Conservation (phyloP, 352 stramenopile genomes). For the Phytophthora pinifolia region DNA sequence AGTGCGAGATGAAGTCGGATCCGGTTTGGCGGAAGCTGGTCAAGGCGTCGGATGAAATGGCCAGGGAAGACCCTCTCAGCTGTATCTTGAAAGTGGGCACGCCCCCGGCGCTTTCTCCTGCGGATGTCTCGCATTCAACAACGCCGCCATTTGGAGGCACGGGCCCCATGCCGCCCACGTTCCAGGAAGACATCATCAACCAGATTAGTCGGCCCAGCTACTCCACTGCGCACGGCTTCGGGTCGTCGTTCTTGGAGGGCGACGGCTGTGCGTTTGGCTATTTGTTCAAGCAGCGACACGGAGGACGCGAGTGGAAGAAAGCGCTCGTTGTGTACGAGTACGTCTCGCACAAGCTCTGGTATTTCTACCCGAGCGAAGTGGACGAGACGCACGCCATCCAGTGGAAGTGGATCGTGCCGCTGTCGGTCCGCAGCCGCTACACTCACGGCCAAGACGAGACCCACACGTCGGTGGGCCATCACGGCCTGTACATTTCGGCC, state of each 20-base stretch:
- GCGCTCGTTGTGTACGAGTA: conserved; percentile 87
- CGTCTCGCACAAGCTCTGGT: conserved; percentile 87
- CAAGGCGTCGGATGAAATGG: conserved; percentile 49
- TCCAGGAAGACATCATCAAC: conserved; percentile 88
- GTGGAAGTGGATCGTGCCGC: conserved; percentile 88
- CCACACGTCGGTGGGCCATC: conserved; percentile 79
- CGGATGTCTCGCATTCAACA: conserved; percentile 23
- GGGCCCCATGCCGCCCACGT: conserved; percentile 58
- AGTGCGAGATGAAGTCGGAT: conserved; percentile 48
- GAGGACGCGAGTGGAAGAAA: conserved; percentile 75
- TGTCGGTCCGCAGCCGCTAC: conserved; percentile 72
- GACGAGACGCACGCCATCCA: conserved; percentile 80
- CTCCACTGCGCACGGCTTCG: conserved; percentile 78
- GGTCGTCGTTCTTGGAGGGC: conserved; percentile 82
- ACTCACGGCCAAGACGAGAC: conserved; percentile 86
- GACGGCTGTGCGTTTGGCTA: conserved; percentile 86
- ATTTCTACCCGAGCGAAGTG: conserved; percentile 87
- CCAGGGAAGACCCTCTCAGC: conserved; percentile 42
- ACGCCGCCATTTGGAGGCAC: conserved; percentile 25
- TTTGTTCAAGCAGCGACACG: conserved; percentile 75
- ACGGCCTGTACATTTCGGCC: conserved; percentile 79
- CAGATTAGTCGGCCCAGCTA: conserved; percentile 87
- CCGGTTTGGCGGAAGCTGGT: conserved; percentile 61
- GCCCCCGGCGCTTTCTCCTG: conserved; percentile 30
- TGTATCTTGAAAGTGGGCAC: conserved; percentile 62